phyloP scores from a whole-genome alignment of 495 filamentous ascomycete genomes.

The Aspergillus haitiensis region DNA sequence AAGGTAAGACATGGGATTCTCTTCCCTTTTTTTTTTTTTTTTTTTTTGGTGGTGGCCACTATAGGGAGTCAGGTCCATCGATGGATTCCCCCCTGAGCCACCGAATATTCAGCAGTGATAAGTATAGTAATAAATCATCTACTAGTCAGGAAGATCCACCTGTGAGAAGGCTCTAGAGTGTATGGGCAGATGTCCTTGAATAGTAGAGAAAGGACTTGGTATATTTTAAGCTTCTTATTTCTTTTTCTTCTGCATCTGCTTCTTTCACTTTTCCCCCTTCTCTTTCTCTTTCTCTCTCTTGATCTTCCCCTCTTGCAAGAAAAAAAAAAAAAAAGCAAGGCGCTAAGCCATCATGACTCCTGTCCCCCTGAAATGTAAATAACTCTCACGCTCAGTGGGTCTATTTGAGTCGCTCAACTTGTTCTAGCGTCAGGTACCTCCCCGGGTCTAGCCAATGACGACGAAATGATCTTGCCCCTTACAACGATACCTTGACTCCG shows the following conservation, averaged over 20 bases:
- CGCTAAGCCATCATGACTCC: constrained; percentile 1
- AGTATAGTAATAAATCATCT: constrained; percentile 1
- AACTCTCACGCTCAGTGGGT: constrained; percentile 17
- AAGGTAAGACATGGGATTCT: no score
- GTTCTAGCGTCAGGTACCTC: constrained; percentile 38
- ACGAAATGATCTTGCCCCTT: neutral
- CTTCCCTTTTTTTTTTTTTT: neutral
- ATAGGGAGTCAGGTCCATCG: neutral
- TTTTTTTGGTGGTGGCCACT: neutral
- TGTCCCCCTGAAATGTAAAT: constrained; percentile 9
- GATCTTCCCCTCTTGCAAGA: neutral
- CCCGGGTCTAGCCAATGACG: constrained; percentile 25
- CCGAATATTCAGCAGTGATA: constrained; percentile 1
- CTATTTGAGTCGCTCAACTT: neutral
- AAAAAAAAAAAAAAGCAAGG: constrained; percentile 9
- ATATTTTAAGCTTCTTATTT: neutral
- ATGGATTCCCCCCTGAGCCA: neutral
- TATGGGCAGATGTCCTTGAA: neutral
- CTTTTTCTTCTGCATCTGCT: no score
- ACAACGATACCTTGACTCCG: neutral
- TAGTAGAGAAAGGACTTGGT: neutral
- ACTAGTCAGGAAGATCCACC: neutral
- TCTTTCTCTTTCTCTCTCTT: constrained; percentile 1
- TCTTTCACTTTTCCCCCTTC: neutral
- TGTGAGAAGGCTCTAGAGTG: neutral